phyloP scores from a whole-genome alignment of 164 flowering plant genomes.

The grape (Vitis vinifera) region DNA sequence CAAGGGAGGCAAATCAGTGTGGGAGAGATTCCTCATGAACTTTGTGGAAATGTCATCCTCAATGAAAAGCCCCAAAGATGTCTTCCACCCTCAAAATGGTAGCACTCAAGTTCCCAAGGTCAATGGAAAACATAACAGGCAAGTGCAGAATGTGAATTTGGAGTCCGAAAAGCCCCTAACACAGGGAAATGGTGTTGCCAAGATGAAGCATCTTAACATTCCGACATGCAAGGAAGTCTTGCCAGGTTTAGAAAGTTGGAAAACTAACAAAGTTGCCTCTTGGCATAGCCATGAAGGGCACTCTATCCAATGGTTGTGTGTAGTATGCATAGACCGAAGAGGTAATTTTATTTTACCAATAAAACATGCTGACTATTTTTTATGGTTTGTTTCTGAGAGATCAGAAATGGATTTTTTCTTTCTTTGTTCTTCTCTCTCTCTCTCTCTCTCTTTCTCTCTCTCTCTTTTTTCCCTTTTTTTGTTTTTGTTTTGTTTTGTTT shows the following conservation, averaged over 20 bases:
- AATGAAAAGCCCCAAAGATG: conserved; percentile 29
- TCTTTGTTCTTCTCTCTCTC: no score
- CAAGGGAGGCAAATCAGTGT: conserved; percentile 36
- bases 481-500: no score
- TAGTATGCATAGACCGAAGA: conserved; percentile 75
- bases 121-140: conserved; percentile 84
- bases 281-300: conserved; percentile 91
- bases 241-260: conserved; percentile 87
- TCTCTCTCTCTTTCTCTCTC: no score
- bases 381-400: no score
- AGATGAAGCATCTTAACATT: conserved; percentile 49
- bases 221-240: conserved; percentile 76
- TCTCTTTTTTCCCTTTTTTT: no score
- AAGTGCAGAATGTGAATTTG: conserved; percentile 52
- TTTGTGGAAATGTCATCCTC: conserved; percentile 36
- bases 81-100: conserved; percentile 37
- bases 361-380: background rate
- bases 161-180: conserved; percentile 41
- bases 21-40: conserved; percentile 54
- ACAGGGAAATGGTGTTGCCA: conserved; percentile 60
- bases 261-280: conserved; percentile 61
- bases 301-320: conserved; percentile 83
- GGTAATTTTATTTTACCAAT: conserved; percentile 42
- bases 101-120: conserved; percentile 52
- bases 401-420: no score